These are phyloP conservation scores for Cercospora sojina DNA, from an alignment of 2,329 filamentous ascomycete species.

Conservation along the genomic window DNA sequence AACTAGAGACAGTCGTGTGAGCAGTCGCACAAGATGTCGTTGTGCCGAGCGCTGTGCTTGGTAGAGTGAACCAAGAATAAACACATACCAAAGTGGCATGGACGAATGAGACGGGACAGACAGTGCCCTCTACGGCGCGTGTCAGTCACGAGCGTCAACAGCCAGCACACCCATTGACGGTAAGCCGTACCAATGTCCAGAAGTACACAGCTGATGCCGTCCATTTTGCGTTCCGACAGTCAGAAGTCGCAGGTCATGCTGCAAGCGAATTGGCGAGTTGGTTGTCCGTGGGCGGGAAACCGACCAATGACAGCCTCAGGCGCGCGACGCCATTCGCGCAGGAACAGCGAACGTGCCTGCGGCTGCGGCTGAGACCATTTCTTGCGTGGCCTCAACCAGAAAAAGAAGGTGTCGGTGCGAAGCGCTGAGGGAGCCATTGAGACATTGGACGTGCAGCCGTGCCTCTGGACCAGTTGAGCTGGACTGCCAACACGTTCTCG, in stretches of 20 bases:
- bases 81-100: conserved; percentile 74
- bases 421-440: conserved; percentile 17
- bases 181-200: conserved; percentile 40
- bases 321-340: background rate
- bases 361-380: background rate
- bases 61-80: background rate
- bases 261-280: too few relatives aligned
- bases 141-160: conserved; percentile 13
- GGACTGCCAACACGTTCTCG: background rate
- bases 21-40: background rate
- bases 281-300: too few relatives aligned
- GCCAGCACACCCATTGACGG: background rate
- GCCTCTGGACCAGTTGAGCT: background rate
- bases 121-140: conserved; percentile 65
- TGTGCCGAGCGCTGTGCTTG: conserved; percentile 16
- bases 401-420: conserved; percentile 15
- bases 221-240: conserved; percentile 21
- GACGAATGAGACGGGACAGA: conserved; percentile 81
- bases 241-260: too few relatives aligned
- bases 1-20: conserved; percentile 51
- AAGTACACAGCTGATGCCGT: conserved; percentile 37
- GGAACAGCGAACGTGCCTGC: background rate
- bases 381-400: conserved; percentile 4
- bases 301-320: background rate
- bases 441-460: background rate